Conservation (phyloP, 1,284 basidiomycete genomes). For the Waitea zeae region DNA sequence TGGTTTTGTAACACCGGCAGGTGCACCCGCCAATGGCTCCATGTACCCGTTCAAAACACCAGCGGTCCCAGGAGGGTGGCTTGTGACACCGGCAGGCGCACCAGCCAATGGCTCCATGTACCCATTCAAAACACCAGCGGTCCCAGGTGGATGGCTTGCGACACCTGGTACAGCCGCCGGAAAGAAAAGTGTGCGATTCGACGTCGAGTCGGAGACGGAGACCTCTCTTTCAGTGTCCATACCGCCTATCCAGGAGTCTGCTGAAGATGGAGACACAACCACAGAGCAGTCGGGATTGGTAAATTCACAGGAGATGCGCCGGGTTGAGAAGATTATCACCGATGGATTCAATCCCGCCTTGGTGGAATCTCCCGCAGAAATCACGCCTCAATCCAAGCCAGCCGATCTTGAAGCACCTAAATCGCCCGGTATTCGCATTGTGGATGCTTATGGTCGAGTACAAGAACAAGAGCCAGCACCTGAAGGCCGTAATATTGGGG, state of each 20-base stretch:
- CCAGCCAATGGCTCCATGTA: too few species aligned
- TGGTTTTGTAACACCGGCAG: slow-evolving; percentile 14
- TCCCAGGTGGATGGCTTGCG: slow-evolving; percentile 48
- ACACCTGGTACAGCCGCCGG: slow-evolving; percentile 33
- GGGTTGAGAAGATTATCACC: slow-evolving; percentile 17
- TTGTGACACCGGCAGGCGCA: slow-evolving; percentile 40
- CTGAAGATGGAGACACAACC: too few species aligned
- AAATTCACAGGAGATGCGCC: too few species aligned
- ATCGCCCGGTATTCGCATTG: slow-evolving; percentile 21
- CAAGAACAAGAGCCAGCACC: slow-evolving; percentile 14
- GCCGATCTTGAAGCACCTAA: neutral
- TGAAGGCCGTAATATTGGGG: slow-evolving; percentile 12
- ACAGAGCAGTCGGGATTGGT: too few species aligned
- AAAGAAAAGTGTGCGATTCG: slow-evolving; percentile 50
- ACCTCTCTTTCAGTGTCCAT: too few species aligned
- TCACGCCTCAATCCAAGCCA: neutral
- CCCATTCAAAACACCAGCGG: slow-evolving; percentile 52
- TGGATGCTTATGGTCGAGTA: slow-evolving; percentile 39
- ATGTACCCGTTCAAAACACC: slow-evolving; percentile 38
- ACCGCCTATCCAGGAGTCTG: too few species aligned
- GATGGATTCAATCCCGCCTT: slow-evolving; percentile 10
- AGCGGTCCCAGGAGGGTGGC: slow-evolving; percentile 54
- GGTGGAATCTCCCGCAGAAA: slow-evolving; percentile 3
- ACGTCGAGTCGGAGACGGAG: too few species aligned
- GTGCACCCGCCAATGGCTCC: too few species aligned